Evolutionary conservation across 78 protist species (phyloP), one percentile per base, ranked within the genome.

Genomic region (Dictyostelium citrinum): DNA sequence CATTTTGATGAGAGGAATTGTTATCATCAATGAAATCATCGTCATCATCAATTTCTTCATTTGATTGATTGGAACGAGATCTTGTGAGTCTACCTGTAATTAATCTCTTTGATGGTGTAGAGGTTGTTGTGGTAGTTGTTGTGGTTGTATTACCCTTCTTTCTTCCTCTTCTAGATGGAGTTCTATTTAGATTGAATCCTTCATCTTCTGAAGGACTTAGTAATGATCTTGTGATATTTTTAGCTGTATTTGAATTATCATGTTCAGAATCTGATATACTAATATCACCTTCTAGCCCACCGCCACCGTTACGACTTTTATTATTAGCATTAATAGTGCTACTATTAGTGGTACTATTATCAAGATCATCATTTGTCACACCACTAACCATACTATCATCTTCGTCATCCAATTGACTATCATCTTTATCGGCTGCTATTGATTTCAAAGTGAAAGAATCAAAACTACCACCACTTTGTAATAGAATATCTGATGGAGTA

Each of bases 51-150:
- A 46, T n/a, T 24, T 64, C 77, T 61, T 81, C 77, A 20, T 61
- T 39, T n/a, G 61, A 46, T 43, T 83, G 90, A 67, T 20, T 72
- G 71, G 46, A 78, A 49, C 39, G 41, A 16, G 24, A 33, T 43
- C 61, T 43, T 0, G 82, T 45, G 22, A 37, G n/a, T 76, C 31
- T 37, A 7, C 31, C n/a, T 76, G 82, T 22, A 17, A 20, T 31
- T 58, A 75, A 81, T 81, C 76, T 60, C 17, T 67, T 81, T 9
- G 64, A 55, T 20, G 64, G 64, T 55, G 64, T 55, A 9, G 78
- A 16, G 2, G 78, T 20, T 17, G 78, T 20, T 5, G 78, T 71
- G 14, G 78, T 71, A 1, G 78, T 35, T 11, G 78, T 71, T 5
- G 49, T 71, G 14, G 78, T 33, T 3, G 78, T 71, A 10, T 27